Conservation (phyloP, 306 rosid species). For the Prinsepia uniflora region DNA sequence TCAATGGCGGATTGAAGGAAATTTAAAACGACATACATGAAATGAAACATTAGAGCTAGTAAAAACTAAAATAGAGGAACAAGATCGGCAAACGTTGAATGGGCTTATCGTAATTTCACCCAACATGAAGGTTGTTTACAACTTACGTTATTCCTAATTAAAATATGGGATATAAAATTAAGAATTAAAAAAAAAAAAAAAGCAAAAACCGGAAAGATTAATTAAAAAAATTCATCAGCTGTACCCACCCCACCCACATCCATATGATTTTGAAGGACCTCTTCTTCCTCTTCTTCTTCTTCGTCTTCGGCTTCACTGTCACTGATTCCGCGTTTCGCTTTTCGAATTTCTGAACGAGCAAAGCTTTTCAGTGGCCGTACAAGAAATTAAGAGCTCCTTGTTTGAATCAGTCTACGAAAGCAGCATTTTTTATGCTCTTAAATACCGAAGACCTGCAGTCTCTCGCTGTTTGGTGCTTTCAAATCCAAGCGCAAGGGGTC, state of each 20-base stretch:
- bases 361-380: constrained; percentile 1
- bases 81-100: not conserved
- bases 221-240: constrained; percentile 23
- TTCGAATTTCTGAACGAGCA: constrained; percentile 23
- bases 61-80: not conserved
- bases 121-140: not conserved
- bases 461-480: constrained; percentile 19
- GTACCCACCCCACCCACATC: constrained; percentile 68
- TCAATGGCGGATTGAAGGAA: not conserved
- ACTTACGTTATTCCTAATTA: not conserved
- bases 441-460: not conserved
- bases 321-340: constrained; percentile 26
- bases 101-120: constrained; percentile 14
- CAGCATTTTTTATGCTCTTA: not conserved
- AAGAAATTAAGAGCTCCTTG: constrained; percentile 19
- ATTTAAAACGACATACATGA: not conserved
- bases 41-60: no score
- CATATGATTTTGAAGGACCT: constrained; percentile 21
- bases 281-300: not conserved
- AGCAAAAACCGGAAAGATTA: not conserved
- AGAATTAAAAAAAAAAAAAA: not conserved
- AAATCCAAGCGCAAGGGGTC: constrained; percentile 26
- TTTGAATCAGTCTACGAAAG: constrained; percentile 32
- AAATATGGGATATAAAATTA: no score
- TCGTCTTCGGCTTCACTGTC: constrained; percentile 35